Base-by-base conservation (phyloP, 2,329 filamentous ascomycete species). In the Colletotrichum gigasporum region DNA sequence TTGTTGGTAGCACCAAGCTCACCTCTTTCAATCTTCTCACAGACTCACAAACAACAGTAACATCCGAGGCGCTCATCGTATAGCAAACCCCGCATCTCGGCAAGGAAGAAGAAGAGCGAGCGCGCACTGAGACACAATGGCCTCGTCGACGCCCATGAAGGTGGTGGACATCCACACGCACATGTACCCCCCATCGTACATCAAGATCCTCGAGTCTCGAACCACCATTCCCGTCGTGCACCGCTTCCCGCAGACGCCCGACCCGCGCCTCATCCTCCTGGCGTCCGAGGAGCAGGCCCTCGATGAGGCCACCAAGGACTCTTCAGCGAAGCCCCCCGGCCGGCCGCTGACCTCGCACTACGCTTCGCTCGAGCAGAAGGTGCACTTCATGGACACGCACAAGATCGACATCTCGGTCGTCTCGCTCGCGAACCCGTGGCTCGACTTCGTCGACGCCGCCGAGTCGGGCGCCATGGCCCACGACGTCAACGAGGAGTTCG, bases 351-450 rank as follows among this genome's bases (percentile, higher is more conserved):
- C 93, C 20, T 83, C 88, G 1, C 92, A 94, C 71, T 97, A 95
- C 82, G 92, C 90, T 67, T 92, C 93, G 44, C 89, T 97, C 62
- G 79, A 83, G 14, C 85, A 92, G 70, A 97, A 97, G 73, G 83
- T 97, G 12, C 84, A 87, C 50, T 97, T 97, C 79, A 97, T 97
- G 94, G 85, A 93, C 75, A 86, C 84, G 14, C 94, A 97, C 78
- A 81, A 81, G 55, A 97, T 97, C 74, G 86, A 91, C 76, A 88
- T 91, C 68, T 96, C 92, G 1, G 91, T 97, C 52, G 88, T 97
- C 67, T 96, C 92, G 1, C 87, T 97, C 20, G 94, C 94, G 12
- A 97, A 97, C 73, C 94, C 94, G 0, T 97, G 94, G 94, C 85
- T 97, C 2, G 94, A 97, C 77, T 97, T 97, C 73, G 79, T 97